phyloP scores from a whole-genome alignment of 2,329 filamentous ascomycete genomes.

The Calonectria hongkongensis region DNA sequence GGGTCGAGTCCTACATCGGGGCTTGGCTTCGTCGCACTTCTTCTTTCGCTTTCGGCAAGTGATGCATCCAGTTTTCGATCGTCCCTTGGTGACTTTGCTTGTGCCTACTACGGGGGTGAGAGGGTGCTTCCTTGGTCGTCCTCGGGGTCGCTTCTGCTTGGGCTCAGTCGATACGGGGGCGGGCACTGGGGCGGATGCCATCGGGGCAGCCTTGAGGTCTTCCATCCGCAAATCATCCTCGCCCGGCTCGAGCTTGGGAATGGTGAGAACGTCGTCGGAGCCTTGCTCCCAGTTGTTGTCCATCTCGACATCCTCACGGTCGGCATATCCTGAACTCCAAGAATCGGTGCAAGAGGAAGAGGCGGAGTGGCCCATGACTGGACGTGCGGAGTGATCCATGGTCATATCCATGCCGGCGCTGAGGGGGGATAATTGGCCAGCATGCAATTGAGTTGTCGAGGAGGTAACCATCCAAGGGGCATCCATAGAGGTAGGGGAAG shows the following conservation, averaged over 20 bases:
- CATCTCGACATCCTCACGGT: conserved; percentile 62
- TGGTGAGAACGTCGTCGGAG: conserved; percentile 66
- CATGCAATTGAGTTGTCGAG: conserved; percentile 58
- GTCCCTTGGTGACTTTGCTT: conserved; percentile 85
- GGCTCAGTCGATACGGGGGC: conserved; percentile 53
- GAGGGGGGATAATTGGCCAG: conserved; percentile 72
- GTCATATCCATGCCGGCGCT: conserved; percentile 69
- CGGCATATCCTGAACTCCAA: conserved; percentile 65
- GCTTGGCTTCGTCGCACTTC: conserved; percentile 83
- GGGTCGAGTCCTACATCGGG: conserved; percentile 69
- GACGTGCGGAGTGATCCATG: conserved; percentile 62
- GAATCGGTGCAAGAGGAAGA: conserved; percentile 68
- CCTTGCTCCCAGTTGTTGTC: conserved; percentile 69
- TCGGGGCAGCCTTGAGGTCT: conserved; percentile 68
- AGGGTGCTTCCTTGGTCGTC: conserved; percentile 88
- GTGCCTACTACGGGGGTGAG: conserved; percentile 73
- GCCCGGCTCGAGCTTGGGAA: conserved; percentile 74
- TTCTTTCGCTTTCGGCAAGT: conserved; percentile 82
- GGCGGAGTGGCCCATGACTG: conserved; percentile 66
- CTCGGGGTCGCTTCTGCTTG: conserved; percentile 80
- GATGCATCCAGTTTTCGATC: conserved; percentile 81
- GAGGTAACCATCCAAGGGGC: conserved; percentile 54
- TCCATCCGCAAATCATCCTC: conserved; percentile 75
- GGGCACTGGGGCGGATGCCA: conserved; percentile 44
- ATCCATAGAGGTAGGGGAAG: conserved; percentile 60